These are phyloP conservation scores for Rhodotorula graminis DNA, from an alignment of 768 basidiomycete species.

Conservation along the genomic window DNA sequence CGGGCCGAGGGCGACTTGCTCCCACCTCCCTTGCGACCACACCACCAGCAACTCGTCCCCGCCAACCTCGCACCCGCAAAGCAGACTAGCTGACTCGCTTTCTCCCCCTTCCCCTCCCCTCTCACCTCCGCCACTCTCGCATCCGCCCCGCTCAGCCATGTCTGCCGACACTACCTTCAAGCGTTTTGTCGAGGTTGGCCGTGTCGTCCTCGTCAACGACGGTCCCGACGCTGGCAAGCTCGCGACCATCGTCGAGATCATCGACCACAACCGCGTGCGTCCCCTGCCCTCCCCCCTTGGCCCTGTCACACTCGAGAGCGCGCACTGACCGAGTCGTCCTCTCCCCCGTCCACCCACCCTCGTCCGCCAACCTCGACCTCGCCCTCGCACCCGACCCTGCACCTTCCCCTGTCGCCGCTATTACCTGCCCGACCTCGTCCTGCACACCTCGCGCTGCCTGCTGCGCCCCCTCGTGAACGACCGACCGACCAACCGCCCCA, in stretches of 20 bases:
- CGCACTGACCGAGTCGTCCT: background rate
- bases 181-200: conserved; percentile 97
- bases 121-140: too few relatives aligned
- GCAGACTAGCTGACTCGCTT: background rate
- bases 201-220: conserved; percentile 89
- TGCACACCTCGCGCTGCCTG: background rate
- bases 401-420: background rate
- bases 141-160: background rate
- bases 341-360: too few relatives aligned
- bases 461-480: background rate
- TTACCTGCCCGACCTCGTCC: background rate
- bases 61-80: background rate
- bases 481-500: background rate
- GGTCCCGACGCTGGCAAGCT: conserved; percentile 82
- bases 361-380: background rate
- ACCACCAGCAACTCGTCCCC: background rate
- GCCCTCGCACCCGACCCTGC: background rate
- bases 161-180: conserved; percentile 61
- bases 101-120: background rate
- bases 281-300: too few relatives aligned
- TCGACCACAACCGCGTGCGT: conserved; percentile 95
- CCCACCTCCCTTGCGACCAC: too few relatives aligned
- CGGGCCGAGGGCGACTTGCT: background rate
- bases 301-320: too few relatives aligned
- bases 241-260: conserved; percentile 93